Evolutionary conservation across 352 stramenopile species (phyloP).

Genomic region (Globisporangium iwayamae): DNA sequence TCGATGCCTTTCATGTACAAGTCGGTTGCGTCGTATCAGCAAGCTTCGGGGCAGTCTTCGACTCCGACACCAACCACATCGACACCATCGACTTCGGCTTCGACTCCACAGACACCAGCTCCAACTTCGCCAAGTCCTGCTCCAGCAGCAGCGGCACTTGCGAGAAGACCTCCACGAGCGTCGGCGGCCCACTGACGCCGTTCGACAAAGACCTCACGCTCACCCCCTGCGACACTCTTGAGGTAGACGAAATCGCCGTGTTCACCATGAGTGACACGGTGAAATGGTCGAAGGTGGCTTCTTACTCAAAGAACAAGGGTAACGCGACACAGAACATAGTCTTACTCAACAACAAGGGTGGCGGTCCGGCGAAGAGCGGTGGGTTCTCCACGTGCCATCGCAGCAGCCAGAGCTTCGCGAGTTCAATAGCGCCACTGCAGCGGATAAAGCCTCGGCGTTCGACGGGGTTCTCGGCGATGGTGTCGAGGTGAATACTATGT

Average conservation of each 20-base stretch:
- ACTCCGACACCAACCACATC: neutral
- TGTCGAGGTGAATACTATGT: conserved; percentile 49
- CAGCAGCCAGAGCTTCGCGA: conserved; percentile 43
- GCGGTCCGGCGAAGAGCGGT: conserved; percentile 27
- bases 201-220: conserved; percentile 48
- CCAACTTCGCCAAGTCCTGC: neutral
- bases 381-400: conserved; percentile 40
- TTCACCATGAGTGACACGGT: conserved; percentile 20
- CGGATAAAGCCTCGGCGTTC: conserved; percentile 18
- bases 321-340: conserved; percentile 34
- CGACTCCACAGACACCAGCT: neutral
- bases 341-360: conserved; percentile 52
- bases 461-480: conserved; percentile 26
- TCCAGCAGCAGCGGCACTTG: conserved; percentile 8
- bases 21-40: neutral
- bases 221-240: conserved; percentile 33
- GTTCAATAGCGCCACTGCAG: conserved; percentile 22
- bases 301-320: conserved; percentile 21
- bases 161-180: conserved; percentile 21
- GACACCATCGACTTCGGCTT: neutral
- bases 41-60: neutral
- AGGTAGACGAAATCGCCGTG: conserved; percentile 38
- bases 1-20: neutral
- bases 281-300: conserved; percentile 27
- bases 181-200: conserved; percentile 30